phyloP scores from a whole-genome alignment of 768 basidiomycete species.

The Cystobasidium tubakii region DNA sequence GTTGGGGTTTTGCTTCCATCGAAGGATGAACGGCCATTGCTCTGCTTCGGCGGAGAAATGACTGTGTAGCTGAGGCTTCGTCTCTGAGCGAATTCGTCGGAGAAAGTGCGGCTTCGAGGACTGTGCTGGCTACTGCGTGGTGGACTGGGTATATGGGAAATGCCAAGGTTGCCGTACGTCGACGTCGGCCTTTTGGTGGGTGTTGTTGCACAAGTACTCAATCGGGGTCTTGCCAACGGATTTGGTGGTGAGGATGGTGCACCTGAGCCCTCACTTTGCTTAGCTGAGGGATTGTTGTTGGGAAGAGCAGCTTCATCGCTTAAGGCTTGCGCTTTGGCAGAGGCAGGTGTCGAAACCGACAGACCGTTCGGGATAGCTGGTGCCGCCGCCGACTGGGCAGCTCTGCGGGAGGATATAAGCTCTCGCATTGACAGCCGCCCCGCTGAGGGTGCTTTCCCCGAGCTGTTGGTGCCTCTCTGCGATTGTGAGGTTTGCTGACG shows the following conservation, averaged over 20 bases:
- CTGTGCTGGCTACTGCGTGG: neutral
- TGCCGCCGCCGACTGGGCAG: neutral
- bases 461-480: neutral
- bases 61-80: neutral
- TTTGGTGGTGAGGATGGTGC: neutral
- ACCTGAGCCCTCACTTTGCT: neutral
- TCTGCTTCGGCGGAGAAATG: neutral
- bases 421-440: conserved; percentile 25
- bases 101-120: neutral
- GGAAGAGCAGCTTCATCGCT: neutral
- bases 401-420: conserved; percentile 7
- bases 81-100: neutral
- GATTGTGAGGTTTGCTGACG: neutral
- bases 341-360: neutral
- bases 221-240: neutral
- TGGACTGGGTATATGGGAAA: neutral
- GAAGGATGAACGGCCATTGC: neutral
- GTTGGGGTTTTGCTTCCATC: neutral
- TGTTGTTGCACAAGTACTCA: neutral
- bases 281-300: neutral
- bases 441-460: neutral
- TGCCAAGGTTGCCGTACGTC: neutral
- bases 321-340: neutral
- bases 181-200: neutral
- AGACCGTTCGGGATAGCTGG: neutral